Base-by-base conservation (phyloP, 2,329 filamentous ascomycete genomes). In the Ilyonectria robusta region DNA sequence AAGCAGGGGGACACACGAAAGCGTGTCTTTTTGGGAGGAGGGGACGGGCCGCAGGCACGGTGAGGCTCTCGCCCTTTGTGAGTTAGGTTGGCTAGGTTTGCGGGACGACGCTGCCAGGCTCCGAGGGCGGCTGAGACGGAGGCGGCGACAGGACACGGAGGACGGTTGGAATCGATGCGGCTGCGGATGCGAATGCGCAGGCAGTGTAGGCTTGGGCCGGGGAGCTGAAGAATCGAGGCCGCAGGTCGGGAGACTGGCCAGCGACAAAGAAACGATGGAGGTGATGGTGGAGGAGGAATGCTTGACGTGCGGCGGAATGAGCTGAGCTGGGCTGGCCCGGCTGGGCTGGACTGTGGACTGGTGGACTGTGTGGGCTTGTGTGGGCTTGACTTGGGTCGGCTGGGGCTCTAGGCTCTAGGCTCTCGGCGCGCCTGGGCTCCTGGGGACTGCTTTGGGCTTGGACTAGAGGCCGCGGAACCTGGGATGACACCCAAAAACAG, bases 281-380 rank as follows among this genome's bases (percentile, higher is more conserved):
- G 68, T 75, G 73, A 75, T 75, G 73, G 63, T 29, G 71, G 73
- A 71, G 65, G 72, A 75, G 71, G 73, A 75, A 75, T 75, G 73
- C 65, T 72, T 65, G 68, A 73, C 51, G 71, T 72, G 58, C 68
- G 65, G 71, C 72, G 72, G 72, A 75, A 76, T 75, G 73, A 72
- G 67, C 70, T 74, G 73, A 70, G 70, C 69, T 73, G 68, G 62
- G 50, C 64, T 70, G 65, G 53, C 53, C 57, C 40, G 63, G 56
- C 63, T 64, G 67, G 59, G 33, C 56, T 66, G 60, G 64, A 66
- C 31, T 33, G 62, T 37, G 54, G 44, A 23, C 67, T 69, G 71
- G 72, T 63, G 21, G 40, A 33, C 31, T 40, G 57, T 6, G 47
- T 61, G 19, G 19, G 26, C n/a, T 64, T 66, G 69, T 56, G 62